A percentile compares a stretch with the other conserved stretches of the same genome.
Conservation (phyloP, 345 rosid genomes). For the Eucalyptus tenuipes region DNA sequence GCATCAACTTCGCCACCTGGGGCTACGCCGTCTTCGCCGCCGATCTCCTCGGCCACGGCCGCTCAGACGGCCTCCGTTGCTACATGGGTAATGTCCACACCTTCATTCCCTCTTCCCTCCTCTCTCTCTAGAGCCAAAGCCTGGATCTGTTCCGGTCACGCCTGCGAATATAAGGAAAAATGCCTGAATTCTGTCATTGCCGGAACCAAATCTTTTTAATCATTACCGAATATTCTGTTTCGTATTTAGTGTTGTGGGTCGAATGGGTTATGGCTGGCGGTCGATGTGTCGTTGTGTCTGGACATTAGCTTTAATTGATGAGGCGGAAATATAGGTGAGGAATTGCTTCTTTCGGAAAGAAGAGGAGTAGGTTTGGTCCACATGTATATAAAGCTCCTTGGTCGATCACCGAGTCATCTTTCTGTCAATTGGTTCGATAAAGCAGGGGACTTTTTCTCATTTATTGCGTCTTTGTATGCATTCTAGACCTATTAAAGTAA, state of each 20-base stretch:
- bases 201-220: not conserved
- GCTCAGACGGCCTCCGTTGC: constrained; percentile 91
- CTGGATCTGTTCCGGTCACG: not conserved
- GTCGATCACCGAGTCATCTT: not conserved
- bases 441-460: not conserved
- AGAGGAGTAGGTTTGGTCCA: not conserved
- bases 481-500: not conserved
- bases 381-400: not conserved
- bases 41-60: constrained; percentile 92
- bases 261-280: not conserved
- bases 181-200: not conserved
- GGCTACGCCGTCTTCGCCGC: constrained; percentile 98
- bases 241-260: not conserved
- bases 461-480: not conserved
- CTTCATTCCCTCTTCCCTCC: not conserved
- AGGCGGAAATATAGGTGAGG: not conserved
- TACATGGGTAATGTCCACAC: constrained; percentile 42
- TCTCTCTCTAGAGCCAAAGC: not conserved
- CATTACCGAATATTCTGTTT: not conserved
- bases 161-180: not conserved
- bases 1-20: constrained; percentile 65
- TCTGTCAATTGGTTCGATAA: not conserved
- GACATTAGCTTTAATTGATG: not conserved
- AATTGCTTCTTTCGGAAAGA: not conserved
- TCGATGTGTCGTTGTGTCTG: not conserved